These are phyloP conservation scores for Stephanodiscus minutulus DNA, from an alignment of 108 stramenopile species.

Conservation along the genomic window DNA sequence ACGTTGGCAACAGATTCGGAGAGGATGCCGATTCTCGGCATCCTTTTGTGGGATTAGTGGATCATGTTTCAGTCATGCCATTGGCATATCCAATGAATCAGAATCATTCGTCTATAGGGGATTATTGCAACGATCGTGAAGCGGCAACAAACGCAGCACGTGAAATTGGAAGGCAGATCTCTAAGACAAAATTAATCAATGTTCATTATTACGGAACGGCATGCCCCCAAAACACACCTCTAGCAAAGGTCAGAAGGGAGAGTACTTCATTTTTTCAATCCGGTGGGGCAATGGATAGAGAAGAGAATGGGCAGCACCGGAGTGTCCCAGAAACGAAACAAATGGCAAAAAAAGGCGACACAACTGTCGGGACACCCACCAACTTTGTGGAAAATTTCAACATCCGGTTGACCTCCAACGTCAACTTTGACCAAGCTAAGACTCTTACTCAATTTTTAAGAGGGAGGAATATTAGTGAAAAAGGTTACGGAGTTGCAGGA, in stretches of 20 bases:
- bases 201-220: slow-evolving; percentile 79
- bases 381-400: slow-evolving; percentile 87
- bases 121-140: background rate
- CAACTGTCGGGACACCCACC: slow-evolving; percentile 68
- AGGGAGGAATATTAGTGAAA: slow-evolving; percentile 55
- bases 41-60: slow-evolving; percentile 82
- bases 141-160: slow-evolving; percentile 57
- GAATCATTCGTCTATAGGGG: slow-evolving; percentile 3
- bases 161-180: slow-evolving; percentile 50
- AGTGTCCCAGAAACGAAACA: slow-evolving; percentile 7
- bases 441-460: slow-evolving; percentile 64
- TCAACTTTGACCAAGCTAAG: slow-evolving; percentile 44
- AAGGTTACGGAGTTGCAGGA: slow-evolving; percentile 58
- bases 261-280: slow-evolving; percentile 72
- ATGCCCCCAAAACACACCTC: slow-evolving; percentile 58
- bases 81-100: slow-evolving; percentile 28
- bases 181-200: slow-evolving; percentile 23
- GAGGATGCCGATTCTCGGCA: slow-evolving; percentile 36
- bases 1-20: slow-evolving; percentile 9
- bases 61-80: slow-evolving; percentile 83
- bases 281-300: slow-evolving; percentile 23
- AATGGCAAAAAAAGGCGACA: slow-evolving; percentile 17
- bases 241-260: slow-evolving; percentile 71
- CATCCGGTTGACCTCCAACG: slow-evolving; percentile 63
- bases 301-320: background rate